phyloP scores from a whole-genome alignment of 331 rosid genomes.

The Quercus lobata region DNA sequence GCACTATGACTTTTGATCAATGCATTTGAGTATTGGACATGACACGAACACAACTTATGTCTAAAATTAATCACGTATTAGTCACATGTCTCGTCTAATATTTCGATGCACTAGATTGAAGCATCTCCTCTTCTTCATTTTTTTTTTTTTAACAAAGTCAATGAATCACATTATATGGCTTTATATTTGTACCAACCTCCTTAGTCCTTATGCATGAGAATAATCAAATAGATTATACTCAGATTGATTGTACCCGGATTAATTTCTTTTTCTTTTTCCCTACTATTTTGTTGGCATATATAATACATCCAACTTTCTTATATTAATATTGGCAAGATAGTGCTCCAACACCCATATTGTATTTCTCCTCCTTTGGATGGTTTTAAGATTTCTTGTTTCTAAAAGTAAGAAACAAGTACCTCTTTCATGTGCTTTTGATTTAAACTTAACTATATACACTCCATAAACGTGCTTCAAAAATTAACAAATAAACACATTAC shows the following conservation, averaged over 20 bases:
- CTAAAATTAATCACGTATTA: too few species aligned
- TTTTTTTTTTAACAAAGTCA: neutral
- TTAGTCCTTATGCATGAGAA: neutral
- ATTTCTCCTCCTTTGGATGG: neutral
- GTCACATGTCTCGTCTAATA: too few species aligned
- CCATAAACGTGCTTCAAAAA: too few species aligned
- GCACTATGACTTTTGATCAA: too few species aligned
- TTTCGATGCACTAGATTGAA: too few species aligned
- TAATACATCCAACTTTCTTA: neutral
- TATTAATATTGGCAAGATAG: neutral
- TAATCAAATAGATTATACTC: neutral
- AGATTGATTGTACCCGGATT: neutral
- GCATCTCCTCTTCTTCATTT: neutral
- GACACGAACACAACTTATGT: too few species aligned
- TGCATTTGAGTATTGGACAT: too few species aligned
- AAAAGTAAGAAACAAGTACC: too few species aligned
- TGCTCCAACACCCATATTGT: neutral
- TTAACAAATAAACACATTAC: too few species aligned
- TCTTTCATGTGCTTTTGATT: too few species aligned
- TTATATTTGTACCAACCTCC: neutral
- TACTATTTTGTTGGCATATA: neutral
- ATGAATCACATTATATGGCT: neutral
- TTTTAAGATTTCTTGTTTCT: neutral
- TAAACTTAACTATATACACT: too few species aligned
- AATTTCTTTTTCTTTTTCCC: neutral